A percentile compares a stretch with the other conserved stretches of the same genome.
Evolutionary conservation across 768 basidiomycete species (phyloP).

Genomic region (Suillus subaureus): DNA sequence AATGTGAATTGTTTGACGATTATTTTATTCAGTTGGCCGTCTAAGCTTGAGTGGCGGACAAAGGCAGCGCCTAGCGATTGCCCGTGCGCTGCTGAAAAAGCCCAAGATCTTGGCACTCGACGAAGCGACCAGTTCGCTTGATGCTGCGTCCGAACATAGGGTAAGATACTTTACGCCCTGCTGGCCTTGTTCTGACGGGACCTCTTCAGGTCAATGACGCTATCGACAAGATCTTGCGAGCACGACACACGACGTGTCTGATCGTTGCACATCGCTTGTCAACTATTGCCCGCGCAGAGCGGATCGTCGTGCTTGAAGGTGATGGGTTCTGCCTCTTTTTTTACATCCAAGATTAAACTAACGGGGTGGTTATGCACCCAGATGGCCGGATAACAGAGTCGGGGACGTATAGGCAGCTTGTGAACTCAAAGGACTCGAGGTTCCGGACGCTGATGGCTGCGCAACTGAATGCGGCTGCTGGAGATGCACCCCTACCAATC

Average conservation of each 20-base stretch:
- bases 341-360: not conserved
- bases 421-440: conserved; percentile 69
- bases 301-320: conserved; percentile 90
- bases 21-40: conserved; percentile 32
- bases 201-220: conserved; percentile 76
- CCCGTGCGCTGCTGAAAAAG: conserved; percentile 85
- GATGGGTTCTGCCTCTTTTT: conserved; percentile 13
- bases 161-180: conserved; percentile 36
- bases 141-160: conserved; percentile 85
- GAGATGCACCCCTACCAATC: conserved; percentile 9
- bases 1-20: conserved; percentile 33
- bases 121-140: conserved; percentile 87
- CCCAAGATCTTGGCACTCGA: conserved; percentile 88
- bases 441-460: conserved; percentile 91
- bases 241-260: conserved; percentile 80
- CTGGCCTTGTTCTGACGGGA: not conserved
- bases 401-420: conserved; percentile 79
- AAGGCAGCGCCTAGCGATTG: conserved; percentile 79
- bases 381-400: conserved; percentile 81
- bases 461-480: conserved; percentile 61
- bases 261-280: conserved; percentile 90
- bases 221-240: conserved; percentile 82
- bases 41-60: conserved; percentile 61
- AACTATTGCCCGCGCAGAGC: conserved; percentile 87
- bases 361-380: conserved; percentile 23